These are phyloP conservation scores for Lasiodiplodia gonubiensis DNA, from an alignment of 2,329 filamentous ascomycete species.

Conservation along the genomic window DNA sequence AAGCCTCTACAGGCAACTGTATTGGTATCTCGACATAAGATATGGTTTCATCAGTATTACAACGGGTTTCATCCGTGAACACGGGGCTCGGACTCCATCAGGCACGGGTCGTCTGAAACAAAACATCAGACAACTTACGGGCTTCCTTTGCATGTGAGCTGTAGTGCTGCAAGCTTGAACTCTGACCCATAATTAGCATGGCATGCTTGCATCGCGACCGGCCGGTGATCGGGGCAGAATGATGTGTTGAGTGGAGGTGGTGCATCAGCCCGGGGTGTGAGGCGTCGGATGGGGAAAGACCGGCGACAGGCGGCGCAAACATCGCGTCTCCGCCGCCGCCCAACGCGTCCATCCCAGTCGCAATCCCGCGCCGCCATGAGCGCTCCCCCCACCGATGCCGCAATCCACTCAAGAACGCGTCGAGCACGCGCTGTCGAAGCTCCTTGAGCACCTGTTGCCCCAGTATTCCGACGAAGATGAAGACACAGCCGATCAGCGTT, in stretches of 20 bases:
- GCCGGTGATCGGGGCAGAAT: neutral
- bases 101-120: neutral
- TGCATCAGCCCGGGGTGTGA: neutral
- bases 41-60: neutral
- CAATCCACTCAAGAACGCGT: conserved; percentile 62
- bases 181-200: no score
- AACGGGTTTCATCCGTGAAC: no score
- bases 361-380: conserved; percentile 23
- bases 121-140: neutral
- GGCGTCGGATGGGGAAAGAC: conserved; percentile 2
- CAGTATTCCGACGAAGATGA: conserved; percentile 69
- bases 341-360: conserved; percentile 22
- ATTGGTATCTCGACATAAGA: neutral
- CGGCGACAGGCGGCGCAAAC: conserved; percentile 18
- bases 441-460: conserved; percentile 77
- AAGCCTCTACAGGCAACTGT: neutral
- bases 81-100: neutral
- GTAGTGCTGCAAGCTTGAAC: no score
- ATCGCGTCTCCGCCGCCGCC: conserved; percentile 6
- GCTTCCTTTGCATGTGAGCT: no score
- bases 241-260: neutral
- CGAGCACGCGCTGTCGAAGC: conserved; percentile 76
- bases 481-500: conserved; percentile 69
- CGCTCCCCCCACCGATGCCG: conserved; percentile 31
- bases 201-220: neutral